Evolutionary conservation across 129 eudicot genomes (phyloP), one percentile per base, ranked within the genome.

Genomic region (Lactuca sativa): DNA sequence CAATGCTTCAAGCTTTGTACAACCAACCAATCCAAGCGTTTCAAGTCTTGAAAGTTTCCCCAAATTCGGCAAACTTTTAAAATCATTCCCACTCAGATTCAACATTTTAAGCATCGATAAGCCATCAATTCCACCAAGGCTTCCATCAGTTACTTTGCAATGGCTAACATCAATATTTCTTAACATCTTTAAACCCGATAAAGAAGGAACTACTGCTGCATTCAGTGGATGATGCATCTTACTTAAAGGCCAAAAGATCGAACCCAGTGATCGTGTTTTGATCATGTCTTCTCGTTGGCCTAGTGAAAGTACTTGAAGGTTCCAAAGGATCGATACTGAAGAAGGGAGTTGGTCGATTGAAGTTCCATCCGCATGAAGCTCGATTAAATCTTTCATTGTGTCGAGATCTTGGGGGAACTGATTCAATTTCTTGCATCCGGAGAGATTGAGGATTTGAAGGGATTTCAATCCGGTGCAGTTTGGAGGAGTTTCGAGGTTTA

Each of bases 11-110:
- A 83, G 75, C 51, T 56, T 71, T 67, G 61, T 83, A 67, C 87
- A 83, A 25, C 84, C 81, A 14, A 69, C 82, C 79, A 83, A 56
- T 15, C 70, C 77, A 31, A 83, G 84, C 21, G 71, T 75, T 72
- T 67, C 56, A 56, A 83, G 84, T 4, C 56, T 75, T 21, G 18
- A 38, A 65, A 75, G 79, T 41, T 62, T 56, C 41, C 59, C 10
- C 0, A 83, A 61, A 61, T 53, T 71, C 3, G 87, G 87, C 30
- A 79, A 51, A 18, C 66, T 54, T 40, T 5, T 57, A 21, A 80
- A 80, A 69, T 62, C 60, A 56, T 80, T 80, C 71, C 80, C 74
- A 12, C 76, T 74, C 43, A 80, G 54, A 59, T 80, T 69, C 10
- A 80, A 43, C 1, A 17, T 65, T 69, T 69, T 54, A 59, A 80